Evolutionary conservation across 1,139 yeast genomes (phyloP).

Genomic region (Diutina sp.): DNA sequence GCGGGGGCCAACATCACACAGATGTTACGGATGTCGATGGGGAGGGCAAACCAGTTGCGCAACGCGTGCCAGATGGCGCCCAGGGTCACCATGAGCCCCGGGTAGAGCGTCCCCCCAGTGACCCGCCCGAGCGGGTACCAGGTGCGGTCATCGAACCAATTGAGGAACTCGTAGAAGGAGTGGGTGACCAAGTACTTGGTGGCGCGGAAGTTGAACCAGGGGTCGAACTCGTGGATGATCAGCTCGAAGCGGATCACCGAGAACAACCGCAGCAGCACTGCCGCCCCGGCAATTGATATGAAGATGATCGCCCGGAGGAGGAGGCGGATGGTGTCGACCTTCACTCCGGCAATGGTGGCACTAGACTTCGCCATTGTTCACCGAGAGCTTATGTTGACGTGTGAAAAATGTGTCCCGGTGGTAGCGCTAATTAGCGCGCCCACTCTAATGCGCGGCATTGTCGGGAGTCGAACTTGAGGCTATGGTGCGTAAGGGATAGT

Average conservation of each 20-base stretch:
- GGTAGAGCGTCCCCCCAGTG: conserved; percentile 96
- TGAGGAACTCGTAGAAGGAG: conserved; percentile 80
- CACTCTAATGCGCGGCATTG: not conserved
- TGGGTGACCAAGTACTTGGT: conserved; percentile 78
- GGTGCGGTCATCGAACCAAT: conserved; percentile 98
- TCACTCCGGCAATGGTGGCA: not conserved
- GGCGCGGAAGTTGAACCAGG: conserved; percentile 97
- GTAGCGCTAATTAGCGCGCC: not conserved
- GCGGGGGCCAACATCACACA: conserved; percentile 97
- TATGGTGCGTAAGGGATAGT: too few relatives aligned
- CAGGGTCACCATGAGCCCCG: conserved; percentile 96
- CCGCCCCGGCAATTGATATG: conserved; percentile 74
- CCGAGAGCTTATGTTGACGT: not conserved
- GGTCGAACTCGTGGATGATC: conserved; percentile 97
- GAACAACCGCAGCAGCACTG: conserved; percentile 74
- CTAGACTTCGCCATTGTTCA: not conserved
- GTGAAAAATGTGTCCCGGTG: not conserved
- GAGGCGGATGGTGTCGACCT: conserved; percentile 20
- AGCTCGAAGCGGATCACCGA: conserved; percentile 83
- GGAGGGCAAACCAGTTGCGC: conserved; percentile 53
- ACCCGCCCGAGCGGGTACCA: conserved; percentile 99
- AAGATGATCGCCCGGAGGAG: conserved; percentile 55
- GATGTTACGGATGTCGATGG: conserved; percentile 87
- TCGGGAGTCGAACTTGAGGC: not conserved
- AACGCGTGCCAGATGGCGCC: conserved; percentile 77